Conservation (phyloP, 805 yeast species). For the Candida coquimbonensis region DNA sequence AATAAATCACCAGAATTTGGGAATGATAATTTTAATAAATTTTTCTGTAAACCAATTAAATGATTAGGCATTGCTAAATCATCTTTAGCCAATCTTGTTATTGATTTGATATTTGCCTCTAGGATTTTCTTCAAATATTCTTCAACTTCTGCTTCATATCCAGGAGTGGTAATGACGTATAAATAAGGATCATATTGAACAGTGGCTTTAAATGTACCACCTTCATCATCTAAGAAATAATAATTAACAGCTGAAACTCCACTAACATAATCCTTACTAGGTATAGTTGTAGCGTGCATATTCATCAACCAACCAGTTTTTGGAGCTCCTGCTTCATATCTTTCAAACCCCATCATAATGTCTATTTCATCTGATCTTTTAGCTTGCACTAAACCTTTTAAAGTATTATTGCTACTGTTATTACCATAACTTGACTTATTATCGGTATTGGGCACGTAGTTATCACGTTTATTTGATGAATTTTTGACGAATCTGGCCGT, state of each 20-base stretch:
- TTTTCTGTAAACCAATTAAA: constrained; percentile 63
- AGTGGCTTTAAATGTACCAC: constrained; percentile 89
- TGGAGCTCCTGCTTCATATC: constrained; percentile 64
- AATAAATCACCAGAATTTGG: constrained; percentile 68
- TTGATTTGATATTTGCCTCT: constrained; percentile 54
- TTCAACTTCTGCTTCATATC: constrained; percentile 62
- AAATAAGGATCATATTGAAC: constrained; percentile 84
- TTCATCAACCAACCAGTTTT: constrained; percentile 87
- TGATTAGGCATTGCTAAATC: constrained; percentile 84
- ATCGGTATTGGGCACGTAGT: constrained; percentile 22
- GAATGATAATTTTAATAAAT: constrained; percentile 62
- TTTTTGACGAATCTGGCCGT: constrained; percentile 49
- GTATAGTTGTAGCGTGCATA: constrained; percentile 81
- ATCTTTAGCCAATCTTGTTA: constrained; percentile 57
- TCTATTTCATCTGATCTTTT: constrained; percentile 65
- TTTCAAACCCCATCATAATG: constrained; percentile 79
- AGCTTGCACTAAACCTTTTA: constrained; percentile 37
- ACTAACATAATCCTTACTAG: constrained; percentile 47
- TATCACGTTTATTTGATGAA: constrained; percentile 15
- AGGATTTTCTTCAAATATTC: constrained; percentile 67
- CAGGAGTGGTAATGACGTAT: constrained; percentile 56
- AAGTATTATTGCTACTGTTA: constrained; percentile 1
- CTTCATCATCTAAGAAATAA: constrained; percentile 92
- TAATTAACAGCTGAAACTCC: constrained; percentile 89
- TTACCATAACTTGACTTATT: constrained; percentile 21